Evolutionary conservation across 441 rosid species (phyloP), one percentile per base, ranked within the genome.

Genomic region (Kokia cookei): DNA sequence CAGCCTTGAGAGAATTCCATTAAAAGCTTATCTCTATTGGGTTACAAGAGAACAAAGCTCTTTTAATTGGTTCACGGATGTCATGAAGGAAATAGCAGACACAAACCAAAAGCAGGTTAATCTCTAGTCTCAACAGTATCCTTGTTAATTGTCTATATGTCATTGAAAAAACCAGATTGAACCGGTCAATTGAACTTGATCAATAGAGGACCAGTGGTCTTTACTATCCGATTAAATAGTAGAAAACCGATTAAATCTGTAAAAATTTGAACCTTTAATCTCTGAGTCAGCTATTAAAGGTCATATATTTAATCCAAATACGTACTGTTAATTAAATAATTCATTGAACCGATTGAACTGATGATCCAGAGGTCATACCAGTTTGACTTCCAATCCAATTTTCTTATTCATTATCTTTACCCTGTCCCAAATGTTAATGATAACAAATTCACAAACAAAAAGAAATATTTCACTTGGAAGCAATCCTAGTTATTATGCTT

Each of bases 1-100:
- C 65, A 64, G 79, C 64, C 63, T 12, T 48, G 9, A 71, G 22
- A 84, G 65, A 57, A 78, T 76, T 72, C 89, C 87, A 35, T 55
- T 79, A n/a, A 86, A 86, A 71, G 82, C 88, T 59, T 88, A 88
- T 73, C 81, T 84, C 11, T 86, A 84, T 76, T 88, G 91, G 89
- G 86, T 86, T 26, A 83, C 91, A 50, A 83, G 89, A 79, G 91
- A 88, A 48, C 91, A 84, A 53, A 82, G 73, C 80, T 88, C 89
- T 53, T 88, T 84, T 65, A 78, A 81, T 17, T 88, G 89, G 91
- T 84, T 88, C 73, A 76, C 78, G 71, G 87, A 84, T 47, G 53
- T 78, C 57, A 64, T 88, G 60, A 32, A 48, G 58, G 78, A 84
- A 54, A 79, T 75, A 59, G 72, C 85, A 12, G 65, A 58, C 57